phyloP scores from a whole-genome alignment of 306 rosid species.

The Alnus glutinosa region DNA sequence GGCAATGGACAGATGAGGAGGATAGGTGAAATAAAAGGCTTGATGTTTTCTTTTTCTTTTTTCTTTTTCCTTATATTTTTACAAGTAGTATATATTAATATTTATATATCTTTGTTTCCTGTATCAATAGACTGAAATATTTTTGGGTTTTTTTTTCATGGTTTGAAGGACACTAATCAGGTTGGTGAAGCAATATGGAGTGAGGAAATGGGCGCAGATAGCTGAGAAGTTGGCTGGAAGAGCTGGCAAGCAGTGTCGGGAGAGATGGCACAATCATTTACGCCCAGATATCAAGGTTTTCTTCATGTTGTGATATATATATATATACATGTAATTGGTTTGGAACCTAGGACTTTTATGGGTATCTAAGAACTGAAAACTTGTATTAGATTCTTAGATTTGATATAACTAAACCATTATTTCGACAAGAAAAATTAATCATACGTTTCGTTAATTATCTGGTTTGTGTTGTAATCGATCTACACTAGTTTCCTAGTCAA shows the following conservation, averaged over 20 bases:
- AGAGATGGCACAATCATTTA: slow-evolving; percentile 95
- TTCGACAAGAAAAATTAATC: not conserved
- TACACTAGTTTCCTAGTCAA: too few relatives aligned
- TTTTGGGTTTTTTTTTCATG: not conserved
- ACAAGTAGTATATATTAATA: not conserved
- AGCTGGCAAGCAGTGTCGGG: slow-evolving; percentile 92
- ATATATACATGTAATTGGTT: too few relatives aligned
- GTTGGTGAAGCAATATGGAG: slow-evolving; percentile 80
- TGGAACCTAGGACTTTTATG: not conserved
- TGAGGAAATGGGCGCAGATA: slow-evolving; percentile 83
- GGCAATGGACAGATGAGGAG: slow-evolving; percentile 89
- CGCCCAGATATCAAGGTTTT: slow-evolving; percentile 94
- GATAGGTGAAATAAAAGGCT: slow-evolving; percentile 53
- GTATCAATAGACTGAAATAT: not conserved
- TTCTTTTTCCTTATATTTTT: not conserved
- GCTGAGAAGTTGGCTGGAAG: slow-evolving; percentile 77
- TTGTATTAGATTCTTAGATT: not conserved
- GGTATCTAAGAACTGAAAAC: not conserved
- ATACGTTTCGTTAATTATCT: not conserved
- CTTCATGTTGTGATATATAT: not conserved
- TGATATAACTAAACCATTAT: not conserved
- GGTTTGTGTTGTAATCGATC: not conserved
- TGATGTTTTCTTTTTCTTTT: not conserved
- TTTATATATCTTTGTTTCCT: not conserved
- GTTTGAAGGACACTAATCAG: slow-evolving; percentile 53